phyloP scores from a whole-genome alignment of 2,329 filamentous ascomycete genomes.

The Ceratocystis huliohia region DNA sequence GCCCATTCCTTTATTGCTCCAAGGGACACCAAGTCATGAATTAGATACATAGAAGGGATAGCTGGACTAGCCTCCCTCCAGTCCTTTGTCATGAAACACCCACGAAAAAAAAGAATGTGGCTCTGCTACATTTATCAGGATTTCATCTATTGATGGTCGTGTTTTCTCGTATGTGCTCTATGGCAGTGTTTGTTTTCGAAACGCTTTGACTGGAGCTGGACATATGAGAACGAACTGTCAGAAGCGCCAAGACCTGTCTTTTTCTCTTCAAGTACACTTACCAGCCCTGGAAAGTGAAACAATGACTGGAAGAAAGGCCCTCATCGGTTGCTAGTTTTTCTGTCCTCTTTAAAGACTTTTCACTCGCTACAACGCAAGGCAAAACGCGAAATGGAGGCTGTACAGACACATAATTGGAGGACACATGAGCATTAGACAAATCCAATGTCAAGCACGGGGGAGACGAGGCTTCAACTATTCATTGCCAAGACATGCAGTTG shows the following conservation, averaged over 20 bases:
- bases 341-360: neutral
- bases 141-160: neutral
- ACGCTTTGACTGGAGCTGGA: neutral
- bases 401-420: too few species aligned
- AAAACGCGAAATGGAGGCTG: neutral
- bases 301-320: neutral
- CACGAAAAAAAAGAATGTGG: too few species aligned
- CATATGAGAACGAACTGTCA: neutral
- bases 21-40: neutral
- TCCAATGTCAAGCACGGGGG: neutral
- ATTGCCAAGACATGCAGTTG: too few species aligned
- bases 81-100: neutral
- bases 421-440: too few species aligned
- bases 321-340: neutral
- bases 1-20: neutral
- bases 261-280: neutral
- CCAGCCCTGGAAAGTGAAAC: neutral
- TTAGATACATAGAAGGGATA: too few species aligned
- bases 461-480: neutral
- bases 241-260: slow-evolving; percentile 4
- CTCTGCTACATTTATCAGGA: too few species aligned
- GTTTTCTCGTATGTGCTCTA: neutral
- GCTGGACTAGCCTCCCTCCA: too few species aligned
- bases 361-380: neutral
- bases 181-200: neutral